Base-by-base conservation (phyloP, 768 basidiomycete species). In the Scleroderma citrinum region DNA sequence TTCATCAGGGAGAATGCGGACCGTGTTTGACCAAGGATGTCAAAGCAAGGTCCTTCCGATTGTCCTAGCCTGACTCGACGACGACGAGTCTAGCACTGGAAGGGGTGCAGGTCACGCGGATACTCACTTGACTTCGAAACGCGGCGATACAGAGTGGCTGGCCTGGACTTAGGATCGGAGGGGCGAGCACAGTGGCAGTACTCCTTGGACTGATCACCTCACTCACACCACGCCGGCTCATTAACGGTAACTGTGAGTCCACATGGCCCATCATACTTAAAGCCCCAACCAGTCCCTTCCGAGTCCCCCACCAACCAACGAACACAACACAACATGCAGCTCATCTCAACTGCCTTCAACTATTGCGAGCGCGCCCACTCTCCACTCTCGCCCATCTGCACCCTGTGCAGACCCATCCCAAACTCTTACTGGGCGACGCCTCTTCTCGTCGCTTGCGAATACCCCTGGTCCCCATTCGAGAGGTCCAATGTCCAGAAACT, bases 391-490 rank as follows among this genome's bases (percentile, higher is more conserved):
- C 55, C 49, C 47, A 43, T 58, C 42, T 14, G 32, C 53, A 52
- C 56, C 0, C 45, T 52, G 37, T 54, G 45, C 30, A 79, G 83
- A 1, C 87, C 87, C 24, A 81, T 89, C 59, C 84, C 85, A n/a
- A 90, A 90, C 66, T 86, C 83, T 0, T 89, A 89, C 70, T 90
- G 87, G 87, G 87, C 85, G 0, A 87, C 85, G 0, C 74, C 81
- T 0, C 66, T 73, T 11, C 76, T 90, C 31, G 73, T 88, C 47
- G 87, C 87, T 0, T 88, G 85, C 76, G 87, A 90, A 60, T 89
- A 88, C 64, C 87, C 87, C 1, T 90, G 83, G 80, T 69, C 78
- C 16, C 84, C 83, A 4, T 76, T 73, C 51, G 71, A 76, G 63
- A 45, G 53, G 0, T 68, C 73, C 7, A 63, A 71, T 52, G 74